phyloP scores from a whole-genome alignment of 352 stramenopile species.

The Phytopythium chamaehyphon region DNA sequence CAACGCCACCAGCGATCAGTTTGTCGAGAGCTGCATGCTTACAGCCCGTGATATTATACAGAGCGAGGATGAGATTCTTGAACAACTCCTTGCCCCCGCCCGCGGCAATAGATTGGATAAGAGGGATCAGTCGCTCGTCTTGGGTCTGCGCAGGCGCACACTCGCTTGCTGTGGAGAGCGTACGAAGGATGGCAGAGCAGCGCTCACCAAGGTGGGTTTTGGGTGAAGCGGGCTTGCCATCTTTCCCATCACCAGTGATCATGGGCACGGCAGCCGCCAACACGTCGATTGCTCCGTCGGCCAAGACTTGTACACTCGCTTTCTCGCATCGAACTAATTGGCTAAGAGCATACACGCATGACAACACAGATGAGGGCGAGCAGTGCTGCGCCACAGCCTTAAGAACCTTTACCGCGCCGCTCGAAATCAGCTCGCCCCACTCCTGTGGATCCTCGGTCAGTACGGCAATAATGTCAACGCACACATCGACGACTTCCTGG shows the following conservation, averaged over 20 bases:
- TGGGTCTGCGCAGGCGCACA: conserved; percentile 42
- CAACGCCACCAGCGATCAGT: conserved; percentile 45
- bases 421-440: conserved; percentile 40
- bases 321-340: conserved; percentile 61
- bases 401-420: conserved; percentile 55
- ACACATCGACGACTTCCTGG: conserved; percentile 44
- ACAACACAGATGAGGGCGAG: conserved; percentile 27
- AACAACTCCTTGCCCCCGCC: conserved; percentile 35
- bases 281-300: conserved; percentile 59
- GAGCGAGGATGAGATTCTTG: conserved; percentile 57
- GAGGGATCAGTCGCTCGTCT: conserved; percentile 48
- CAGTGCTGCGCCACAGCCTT: conserved; percentile 27
- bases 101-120: conserved; percentile 37
- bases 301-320: conserved; percentile 31
- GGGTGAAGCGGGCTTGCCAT: not conserved
- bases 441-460: conserved; percentile 60
- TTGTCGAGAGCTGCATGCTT: conserved; percentile 36
- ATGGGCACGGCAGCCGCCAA: conserved; percentile 28
- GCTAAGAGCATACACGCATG: conserved; percentile 61
- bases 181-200: conserved; percentile 66
- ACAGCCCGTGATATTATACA: conserved; percentile 71
- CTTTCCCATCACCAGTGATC: conserved; percentile 8
- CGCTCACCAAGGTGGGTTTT: conserved; percentile 41
- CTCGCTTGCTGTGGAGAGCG: conserved; percentile 50
- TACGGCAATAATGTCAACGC: conserved; percentile 58